Evolutionary conservation across 2,329 filamentous ascomycete genomes (phyloP).

Genomic region (Epichloe amarillans): DNA sequence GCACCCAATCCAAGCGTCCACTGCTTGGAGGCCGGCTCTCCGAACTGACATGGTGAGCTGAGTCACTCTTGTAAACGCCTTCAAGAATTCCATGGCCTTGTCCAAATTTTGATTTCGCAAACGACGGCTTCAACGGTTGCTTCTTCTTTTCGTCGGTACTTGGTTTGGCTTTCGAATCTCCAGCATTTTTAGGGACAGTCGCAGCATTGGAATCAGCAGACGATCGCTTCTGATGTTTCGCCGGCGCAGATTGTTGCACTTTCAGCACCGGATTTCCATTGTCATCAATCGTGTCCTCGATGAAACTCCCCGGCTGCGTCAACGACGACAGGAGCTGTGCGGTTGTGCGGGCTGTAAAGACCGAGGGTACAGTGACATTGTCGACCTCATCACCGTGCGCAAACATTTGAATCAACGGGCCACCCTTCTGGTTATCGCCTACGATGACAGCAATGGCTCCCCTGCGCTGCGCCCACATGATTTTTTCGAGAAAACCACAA

Average conservation of each 20-base stretch:
- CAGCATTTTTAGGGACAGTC: conserved; percentile 13
- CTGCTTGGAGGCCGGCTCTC: conserved; percentile 57
- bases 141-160: conserved; percentile 13
- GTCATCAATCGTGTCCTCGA: conserved; percentile 46
- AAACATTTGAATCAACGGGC: conserved; percentile 91
- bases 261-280: conserved; percentile 44
- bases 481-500: conserved; percentile 93
- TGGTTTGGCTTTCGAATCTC: conserved; percentile 15
- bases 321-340: conserved; percentile 85
- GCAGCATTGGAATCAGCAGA: conserved; percentile 17
- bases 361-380: conserved; percentile 82
- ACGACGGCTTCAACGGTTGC: conserved; percentile 10
- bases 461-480: conserved; percentile 88
- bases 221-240: conserved; percentile 18
- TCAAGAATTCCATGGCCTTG: background rate
- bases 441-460: conserved; percentile 86
- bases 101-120: conserved; percentile 7
- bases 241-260: conserved; percentile 34
- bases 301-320: conserved; percentile 55
- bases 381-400: conserved; percentile 83
- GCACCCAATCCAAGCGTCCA: conserved; percentile 61
- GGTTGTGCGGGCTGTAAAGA: conserved; percentile 91
- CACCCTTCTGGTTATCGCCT: conserved; percentile 81
- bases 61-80: conserved; percentile 10
- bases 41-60: conserved; percentile 24